Conservation (phyloP, 352 stramenopile genomes). For the Phytophthora hibernalis region DNA sequence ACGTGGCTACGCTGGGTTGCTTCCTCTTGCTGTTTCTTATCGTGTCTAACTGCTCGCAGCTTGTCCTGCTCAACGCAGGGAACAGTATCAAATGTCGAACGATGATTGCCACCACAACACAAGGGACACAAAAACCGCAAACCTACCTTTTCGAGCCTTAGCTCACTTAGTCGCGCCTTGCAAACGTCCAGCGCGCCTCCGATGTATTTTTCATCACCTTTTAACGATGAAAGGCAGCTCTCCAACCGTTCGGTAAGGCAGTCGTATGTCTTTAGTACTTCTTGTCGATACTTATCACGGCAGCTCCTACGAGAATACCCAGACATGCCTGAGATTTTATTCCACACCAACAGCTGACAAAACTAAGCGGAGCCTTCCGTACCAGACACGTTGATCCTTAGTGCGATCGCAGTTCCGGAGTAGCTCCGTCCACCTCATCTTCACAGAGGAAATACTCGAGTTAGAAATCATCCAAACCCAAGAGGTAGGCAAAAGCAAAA, state of each 20-base stretch:
- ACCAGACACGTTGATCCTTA: slow-evolving; percentile 37
- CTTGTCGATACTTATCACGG: slow-evolving; percentile 33
- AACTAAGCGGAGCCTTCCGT: neutral
- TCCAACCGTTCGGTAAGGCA: slow-evolving; percentile 20
- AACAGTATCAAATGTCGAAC: neutral
- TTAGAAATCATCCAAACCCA: neutral
- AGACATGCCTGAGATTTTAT: neutral
- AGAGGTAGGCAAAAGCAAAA: neutral
- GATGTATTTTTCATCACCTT: slow-evolving; percentile 7
- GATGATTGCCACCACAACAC: neutral
- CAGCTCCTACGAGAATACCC: slow-evolving; percentile 25
- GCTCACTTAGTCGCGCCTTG: slow-evolving; percentile 11
- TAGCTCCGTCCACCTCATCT: slow-evolving; percentile 40
- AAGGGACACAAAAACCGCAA: neutral
- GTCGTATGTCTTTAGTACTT: slow-evolving; percentile 15
- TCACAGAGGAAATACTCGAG: neutral
- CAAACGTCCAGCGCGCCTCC: neutral
- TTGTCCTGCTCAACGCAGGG: slow-evolving; percentile 29
- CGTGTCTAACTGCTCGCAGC: slow-evolving; percentile 26
- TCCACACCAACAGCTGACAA: neutral
- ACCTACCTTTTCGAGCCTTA: slow-evolving; percentile 39
- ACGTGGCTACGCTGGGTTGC: slow-evolving; percentile 27
- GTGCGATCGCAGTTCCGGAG: slow-evolving; percentile 18
- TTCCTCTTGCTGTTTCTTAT: slow-evolving; percentile 32
- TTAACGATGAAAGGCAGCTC: slow-evolving; percentile 11